Base-by-base conservation (phyloP, 2,329 filamentous ascomycete genomes). In the Exophiala sp. region DNA sequence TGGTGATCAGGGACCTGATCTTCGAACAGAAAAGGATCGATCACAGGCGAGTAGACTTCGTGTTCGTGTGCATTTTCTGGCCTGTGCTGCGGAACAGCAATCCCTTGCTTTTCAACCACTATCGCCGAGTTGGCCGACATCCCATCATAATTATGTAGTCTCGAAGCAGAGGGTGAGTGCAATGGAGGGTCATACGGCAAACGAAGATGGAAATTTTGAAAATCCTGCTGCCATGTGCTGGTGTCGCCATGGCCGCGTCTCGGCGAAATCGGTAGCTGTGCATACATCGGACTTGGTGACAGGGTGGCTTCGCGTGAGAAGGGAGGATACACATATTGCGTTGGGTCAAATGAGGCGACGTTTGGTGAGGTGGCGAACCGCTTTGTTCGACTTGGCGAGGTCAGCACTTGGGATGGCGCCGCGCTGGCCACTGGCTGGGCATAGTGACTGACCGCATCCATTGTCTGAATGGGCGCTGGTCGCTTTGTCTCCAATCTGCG, bases 251-350 rank as follows among this genome's bases (percentile, higher is more conserved):
- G 55, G 21, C 67, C 67, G 69, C 71, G 72, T 60, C 65, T 73
- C 55, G 62, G 64, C 55, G 75, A 66, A 32, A 53, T 45, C 68
- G 73, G 68, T 71, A 75, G 55, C 52, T 76, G 73, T 38, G 79
- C 74, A 62, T 74, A 78, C 74, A 80, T 80, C 74, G 82, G 78
- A 63, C 76, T 81, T 40, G 76, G 72, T 20, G 71, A 75, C 53
- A 68, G 69, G 61, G 65, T 77, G 65, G 71, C 72, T 68, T 59
- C 57, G 39, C 57, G 54, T 41, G 54, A 50, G 40, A 52, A 49
- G 18, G 54, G 40, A 42, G 49, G 52, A 12, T 40, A 32, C 5
- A 33, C n/a, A n/a, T 40, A 52, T 12, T 46, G 12, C n/a, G 50
- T 21, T 12, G 48, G 20, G 33, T 54, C 47, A 33, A 52, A 36